Evolutionary conservation across 2,329 filamentous ascomycete species (phyloP).

Genomic region (Zasmidium angulare): DNA sequence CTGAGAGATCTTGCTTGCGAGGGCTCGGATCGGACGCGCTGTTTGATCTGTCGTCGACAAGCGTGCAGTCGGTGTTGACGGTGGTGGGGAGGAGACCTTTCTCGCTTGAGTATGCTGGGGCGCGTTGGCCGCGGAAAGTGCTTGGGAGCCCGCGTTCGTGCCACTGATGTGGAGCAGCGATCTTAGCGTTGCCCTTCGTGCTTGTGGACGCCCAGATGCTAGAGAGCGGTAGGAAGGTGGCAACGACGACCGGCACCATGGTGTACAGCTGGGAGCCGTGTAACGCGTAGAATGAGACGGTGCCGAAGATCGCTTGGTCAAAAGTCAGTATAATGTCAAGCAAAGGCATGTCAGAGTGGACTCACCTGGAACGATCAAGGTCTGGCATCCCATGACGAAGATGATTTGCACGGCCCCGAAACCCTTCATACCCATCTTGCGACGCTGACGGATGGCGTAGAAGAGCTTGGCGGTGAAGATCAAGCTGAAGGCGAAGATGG

Average conservation of each 20-base stretch:
- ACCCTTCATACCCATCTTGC: conserved; percentile 56
- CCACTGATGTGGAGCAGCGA: conserved; percentile 24
- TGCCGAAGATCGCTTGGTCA: conserved; percentile 58
- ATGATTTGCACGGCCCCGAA: conserved; percentile 67
- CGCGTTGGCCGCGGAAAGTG: conserved; percentile 14
- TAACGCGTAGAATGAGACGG: conserved; percentile 53
- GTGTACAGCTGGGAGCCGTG: conserved; percentile 55
- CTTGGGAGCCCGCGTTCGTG: conserved; percentile 13
- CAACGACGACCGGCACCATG: conserved; percentile 58
- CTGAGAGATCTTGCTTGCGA: conserved; percentile 15
- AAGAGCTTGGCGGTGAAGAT: conserved; percentile 64
- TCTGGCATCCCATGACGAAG: conserved; percentile 67
- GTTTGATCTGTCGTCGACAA: conserved; percentile 18
- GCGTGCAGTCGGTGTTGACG: conserved; percentile 19
- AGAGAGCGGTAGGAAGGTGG: conserved; percentile 64
- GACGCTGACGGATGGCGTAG: conserved; percentile 56
- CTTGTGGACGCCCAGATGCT: conserved; percentile 62
- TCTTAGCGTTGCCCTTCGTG: conserved; percentile 28
- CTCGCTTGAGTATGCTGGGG: conserved; percentile 15
- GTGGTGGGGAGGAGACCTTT: conserved; percentile 21
- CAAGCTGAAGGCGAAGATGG: conserved; percentile 62
- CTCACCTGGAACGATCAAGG: conserved; percentile 64
- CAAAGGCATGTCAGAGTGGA: conserved; percentile 7
- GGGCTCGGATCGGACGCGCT: conserved; percentile 16
- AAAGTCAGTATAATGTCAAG: conserved; percentile 15